Conservation (phyloP, 305 asterid genomes). For the Coffea humblotiana region DNA sequence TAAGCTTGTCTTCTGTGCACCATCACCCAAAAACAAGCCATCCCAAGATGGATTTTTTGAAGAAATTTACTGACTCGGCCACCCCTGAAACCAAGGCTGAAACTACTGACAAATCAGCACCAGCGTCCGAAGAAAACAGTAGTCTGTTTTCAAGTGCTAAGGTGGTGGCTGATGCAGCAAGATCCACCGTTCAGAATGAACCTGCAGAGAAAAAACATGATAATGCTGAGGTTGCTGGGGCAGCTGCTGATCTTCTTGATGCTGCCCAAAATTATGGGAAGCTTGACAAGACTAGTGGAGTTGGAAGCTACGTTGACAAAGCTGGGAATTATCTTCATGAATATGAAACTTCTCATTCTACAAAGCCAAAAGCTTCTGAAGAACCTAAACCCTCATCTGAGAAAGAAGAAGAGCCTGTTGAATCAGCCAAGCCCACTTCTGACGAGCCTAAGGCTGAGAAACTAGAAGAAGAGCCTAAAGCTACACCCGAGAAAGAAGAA, state of each 20-base stretch:
- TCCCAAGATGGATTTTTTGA: conserved; percentile 21
- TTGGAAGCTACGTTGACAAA: conserved; percentile 34
- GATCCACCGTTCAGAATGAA: conserved; percentile 11
- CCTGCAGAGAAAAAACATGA: conserved; percentile 36
- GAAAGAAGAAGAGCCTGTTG: not conserved
- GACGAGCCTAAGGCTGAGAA: not conserved
- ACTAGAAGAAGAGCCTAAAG: not conserved
- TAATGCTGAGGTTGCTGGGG: conserved; percentile 53
- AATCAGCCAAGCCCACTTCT: not conserved
- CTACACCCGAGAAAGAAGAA: not conserved
- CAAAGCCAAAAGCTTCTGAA: conserved; percentile 17
- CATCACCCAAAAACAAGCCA: not conserved
- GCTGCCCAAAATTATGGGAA: conserved; percentile 42
- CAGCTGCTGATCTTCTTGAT: conserved; percentile 44
- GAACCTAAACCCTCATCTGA: not conserved
- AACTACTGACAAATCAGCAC: not conserved
- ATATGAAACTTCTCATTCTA: conserved; percentile 29
- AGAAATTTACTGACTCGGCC: conserved; percentile 4
- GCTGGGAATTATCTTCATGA: conserved; percentile 39
- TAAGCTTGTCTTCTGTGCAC: not conserved
- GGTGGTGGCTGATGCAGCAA: conserved; percentile 25
- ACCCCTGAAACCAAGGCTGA: not conserved
- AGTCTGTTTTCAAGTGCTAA: conserved; percentile 15
- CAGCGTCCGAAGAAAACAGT: not conserved
- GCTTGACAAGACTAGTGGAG: conserved; percentile 25